These are phyloP conservation scores for Phaseolus lunatus DNA, from an alignment of 306 rosid species.

Conservation along the genomic window DNA sequence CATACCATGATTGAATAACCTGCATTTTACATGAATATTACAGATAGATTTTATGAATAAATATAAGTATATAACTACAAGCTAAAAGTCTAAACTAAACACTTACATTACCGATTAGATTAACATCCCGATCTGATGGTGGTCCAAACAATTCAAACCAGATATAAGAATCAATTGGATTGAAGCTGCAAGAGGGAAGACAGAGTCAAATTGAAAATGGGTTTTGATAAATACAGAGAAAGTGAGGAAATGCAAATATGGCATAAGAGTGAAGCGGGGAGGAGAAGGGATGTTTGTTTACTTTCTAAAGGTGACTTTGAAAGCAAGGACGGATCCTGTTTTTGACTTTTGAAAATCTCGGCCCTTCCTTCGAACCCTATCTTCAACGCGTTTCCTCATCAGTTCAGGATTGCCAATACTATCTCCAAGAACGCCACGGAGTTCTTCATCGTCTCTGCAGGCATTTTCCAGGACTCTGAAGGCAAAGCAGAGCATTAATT, in stretches of 20 bases:
- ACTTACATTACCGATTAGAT: slow-evolving; percentile 86
- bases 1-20: slow-evolving; percentile 96
- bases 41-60: background rate
- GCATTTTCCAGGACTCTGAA: slow-evolving; percentile 78
- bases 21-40: slow-evolving; percentile 48
- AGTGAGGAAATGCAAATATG: background rate
- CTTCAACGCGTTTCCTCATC: slow-evolving; percentile 86
- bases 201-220: background rate
- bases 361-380: slow-evolving; percentile 83
- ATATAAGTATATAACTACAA: background rate
- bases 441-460: slow-evolving; percentile 82
- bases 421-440: slow-evolving; percentile 86
- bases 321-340: slow-evolving; percentile 86
- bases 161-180: slow-evolving; percentile 83
- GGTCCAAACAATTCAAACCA: slow-evolving; percentile 92
- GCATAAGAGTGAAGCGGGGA: background rate
- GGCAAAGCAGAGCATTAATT: background rate
- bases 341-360: slow-evolving; percentile 77
- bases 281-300: slow-evolving; percentile 33
- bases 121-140: slow-evolving; percentile 78
- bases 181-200: slow-evolving; percentile 68
- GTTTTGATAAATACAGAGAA: too few species aligned
- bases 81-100: slow-evolving; percentile 24
- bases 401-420: slow-evolving; percentile 89
- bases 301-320: slow-evolving; percentile 98